These are phyloP conservation scores for Rhytidiadelphus loreus DNA, from an alignment of 225 moss, liverwort and hornwort species.

Conservation along the genomic window DNA sequence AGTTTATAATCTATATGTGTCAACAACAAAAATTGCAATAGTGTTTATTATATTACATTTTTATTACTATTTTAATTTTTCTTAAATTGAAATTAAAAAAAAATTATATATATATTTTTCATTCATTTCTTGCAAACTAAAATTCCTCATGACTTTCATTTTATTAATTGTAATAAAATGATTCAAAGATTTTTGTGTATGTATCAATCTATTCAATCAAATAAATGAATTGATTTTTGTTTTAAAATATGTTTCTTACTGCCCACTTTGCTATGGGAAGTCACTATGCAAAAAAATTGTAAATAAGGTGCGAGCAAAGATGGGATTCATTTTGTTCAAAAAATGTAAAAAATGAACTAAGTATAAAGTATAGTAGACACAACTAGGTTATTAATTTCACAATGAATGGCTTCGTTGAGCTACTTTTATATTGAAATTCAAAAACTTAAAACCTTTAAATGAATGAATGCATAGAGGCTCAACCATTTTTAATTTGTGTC, in stretches of 20 bases:
- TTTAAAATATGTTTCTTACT: not conserved
- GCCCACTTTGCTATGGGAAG: rapidly evolving
- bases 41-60: not conserved
- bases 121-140: not conserved
- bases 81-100: not conserved
- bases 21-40: not conserved
- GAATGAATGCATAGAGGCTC: not conserved
- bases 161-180: not conserved
- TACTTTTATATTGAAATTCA: not conserved
- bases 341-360: not conserved
- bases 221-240: not conserved
- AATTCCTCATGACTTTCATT: not conserved
- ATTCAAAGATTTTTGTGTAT: not conserved
- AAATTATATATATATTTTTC: not conserved
- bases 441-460: not conserved
- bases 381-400: not conserved
- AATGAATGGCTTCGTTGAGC: rapidly evolving
- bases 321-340: not conserved
- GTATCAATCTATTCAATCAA: not conserved
- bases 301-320: not conserved
- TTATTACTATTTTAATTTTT: no score
- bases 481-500: not conserved
- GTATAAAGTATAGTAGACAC: not conserved
- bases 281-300: not conserved
- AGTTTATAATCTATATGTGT: not conserved